Evolutionary conservation across 1,284 basidiomycete species (phyloP).

Genomic region (Crocinoboletus sp.): DNA sequence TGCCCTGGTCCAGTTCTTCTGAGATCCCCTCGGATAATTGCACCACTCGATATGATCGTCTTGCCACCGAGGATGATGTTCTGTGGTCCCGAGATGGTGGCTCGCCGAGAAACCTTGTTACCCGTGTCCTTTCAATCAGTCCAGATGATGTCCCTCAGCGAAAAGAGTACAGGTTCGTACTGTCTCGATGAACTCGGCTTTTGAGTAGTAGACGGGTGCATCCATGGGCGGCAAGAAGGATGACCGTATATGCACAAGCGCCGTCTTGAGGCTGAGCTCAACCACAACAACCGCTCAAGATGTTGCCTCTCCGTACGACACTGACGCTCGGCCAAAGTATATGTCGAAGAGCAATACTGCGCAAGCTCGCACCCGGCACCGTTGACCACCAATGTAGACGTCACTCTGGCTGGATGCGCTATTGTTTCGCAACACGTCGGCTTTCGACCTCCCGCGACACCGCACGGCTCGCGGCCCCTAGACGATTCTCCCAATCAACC

Average conservation of each 20-base stretch:
- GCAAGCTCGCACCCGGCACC: constrained; percentile 1
- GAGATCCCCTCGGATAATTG: constrained; percentile 88
- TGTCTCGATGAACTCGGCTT: constrained; percentile 78
- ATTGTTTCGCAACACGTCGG: background rate
- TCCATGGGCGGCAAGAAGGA: constrained; percentile 44
- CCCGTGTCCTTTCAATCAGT: constrained; percentile 59
- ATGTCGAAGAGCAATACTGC: constrained; percentile 14
- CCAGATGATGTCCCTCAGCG: background rate
- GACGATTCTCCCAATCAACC: constrained; percentile 14
- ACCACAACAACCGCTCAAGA: background rate
- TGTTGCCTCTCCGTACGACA: constrained; percentile 9
- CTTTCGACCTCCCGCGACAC: background rate
- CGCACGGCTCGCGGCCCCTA: background rate
- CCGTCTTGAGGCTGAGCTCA: background rate
- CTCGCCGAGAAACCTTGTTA: constrained; percentile 91
- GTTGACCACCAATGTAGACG: constrained; percentile 7
- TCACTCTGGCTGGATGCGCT: constrained; percentile 4
- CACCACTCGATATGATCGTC: constrained; percentile 88
- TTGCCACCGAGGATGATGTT: constrained; percentile 98
- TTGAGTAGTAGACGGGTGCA: constrained; percentile 66
- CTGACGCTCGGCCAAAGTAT: constrained; percentile 6
- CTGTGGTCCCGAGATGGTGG: constrained; percentile 91
- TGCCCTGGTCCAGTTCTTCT: constrained; percentile 80
- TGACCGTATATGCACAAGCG: constrained; percentile 5
- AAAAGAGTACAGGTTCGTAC: constrained; percentile 36